Percentiles rank a stretch among this genome's conserved stretches.
These are phyloP conservation scores for Ceratocystis alfenasii DNA, from an alignment of 2,329 filamentous ascomycete genomes.

Conservation along the genomic window DNA sequence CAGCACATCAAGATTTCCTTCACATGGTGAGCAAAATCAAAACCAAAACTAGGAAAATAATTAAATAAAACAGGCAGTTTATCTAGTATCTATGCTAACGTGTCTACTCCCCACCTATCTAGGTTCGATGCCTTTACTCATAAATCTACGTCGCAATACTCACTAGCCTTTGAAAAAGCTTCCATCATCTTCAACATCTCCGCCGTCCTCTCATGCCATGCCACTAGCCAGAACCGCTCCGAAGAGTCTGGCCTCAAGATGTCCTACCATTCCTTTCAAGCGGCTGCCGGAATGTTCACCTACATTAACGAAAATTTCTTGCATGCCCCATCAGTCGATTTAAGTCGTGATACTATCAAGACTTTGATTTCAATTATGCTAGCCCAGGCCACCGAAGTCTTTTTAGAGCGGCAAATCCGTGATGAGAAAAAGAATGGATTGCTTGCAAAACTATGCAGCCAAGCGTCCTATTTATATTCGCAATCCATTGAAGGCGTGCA, in stretches of 20 bases:
- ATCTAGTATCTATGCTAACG: neutral
- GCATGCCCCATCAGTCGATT: conserved; percentile 88
- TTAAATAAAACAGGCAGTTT: neutral
- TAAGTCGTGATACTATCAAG: conserved; percentile 92
- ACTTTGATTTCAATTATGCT: conserved; percentile 85
- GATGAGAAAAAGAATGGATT: conserved; percentile 89
- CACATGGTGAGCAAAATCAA: conserved; percentile 57
- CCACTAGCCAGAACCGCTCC: conserved; percentile 78
- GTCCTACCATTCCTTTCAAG: conserved; percentile 96
- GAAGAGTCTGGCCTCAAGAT: conserved; percentile 91
- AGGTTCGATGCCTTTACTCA: conserved; percentile 99
- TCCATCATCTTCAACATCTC: conserved; percentile 99
- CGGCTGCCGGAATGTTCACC: conserved; percentile 97
- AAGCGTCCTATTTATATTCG: conserved; percentile 75
- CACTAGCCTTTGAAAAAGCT: conserved; percentile 92
- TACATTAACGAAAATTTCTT: conserved; percentile 99
- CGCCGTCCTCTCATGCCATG: conserved; percentile 90
- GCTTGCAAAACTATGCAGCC: conserved; percentile 83
- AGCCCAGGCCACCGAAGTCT: conserved; percentile 93
- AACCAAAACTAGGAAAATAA: no score
- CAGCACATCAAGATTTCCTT: conserved; percentile 99
- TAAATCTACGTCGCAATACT: conserved; percentile 93
- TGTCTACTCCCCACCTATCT: conserved; percentile 3
- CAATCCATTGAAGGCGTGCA: conserved; percentile 84
- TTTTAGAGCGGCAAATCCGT: conserved; percentile 86